Conservation (phyloP, 208 protist species). For the Plasmodiophora brassicae region DNA sequence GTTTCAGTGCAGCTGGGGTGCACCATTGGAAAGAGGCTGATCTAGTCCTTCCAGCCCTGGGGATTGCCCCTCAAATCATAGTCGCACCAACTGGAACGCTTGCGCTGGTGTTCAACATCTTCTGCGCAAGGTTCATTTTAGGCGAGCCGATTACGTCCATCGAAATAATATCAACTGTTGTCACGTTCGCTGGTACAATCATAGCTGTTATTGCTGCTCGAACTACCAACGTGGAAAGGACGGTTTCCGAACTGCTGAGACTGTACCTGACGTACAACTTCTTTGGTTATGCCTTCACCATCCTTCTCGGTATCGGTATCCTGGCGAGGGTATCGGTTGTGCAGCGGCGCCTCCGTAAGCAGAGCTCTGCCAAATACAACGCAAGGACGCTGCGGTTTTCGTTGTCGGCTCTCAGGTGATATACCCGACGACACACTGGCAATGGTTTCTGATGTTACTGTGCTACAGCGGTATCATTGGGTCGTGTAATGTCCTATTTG, state of each 20-base stretch:
- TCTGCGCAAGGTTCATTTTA: neutral
- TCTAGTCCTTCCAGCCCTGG: neutral
- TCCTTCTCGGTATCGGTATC: neutral
- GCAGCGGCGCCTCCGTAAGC: neutral
- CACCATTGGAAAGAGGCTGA: neutral
- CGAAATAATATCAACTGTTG: neutral
- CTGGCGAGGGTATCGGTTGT: neutral
- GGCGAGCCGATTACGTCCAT: neutral
- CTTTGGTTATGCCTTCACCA: neutral
- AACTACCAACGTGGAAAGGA: neutral
- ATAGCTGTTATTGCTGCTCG: neutral
- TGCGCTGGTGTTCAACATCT: constrained; percentile 26
- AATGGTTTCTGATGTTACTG: too few species aligned
- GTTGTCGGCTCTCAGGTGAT: neutral
- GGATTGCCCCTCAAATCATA: constrained; percentile 5
- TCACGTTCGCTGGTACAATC: neutral
- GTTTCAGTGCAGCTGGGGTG: neutral
- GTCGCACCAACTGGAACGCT: neutral
- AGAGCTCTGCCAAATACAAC: neutral
- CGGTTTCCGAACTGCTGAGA: neutral
- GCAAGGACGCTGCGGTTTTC: neutral
- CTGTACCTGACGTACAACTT: neutral
- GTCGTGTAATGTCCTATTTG: constrained; percentile 13
- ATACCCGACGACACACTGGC: too few species aligned
- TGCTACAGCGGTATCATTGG: neutral